Conservation (phyloP, 2,329 filamentous ascomycete genomes). For the Teratosphaeria zuluensis region DNA sequence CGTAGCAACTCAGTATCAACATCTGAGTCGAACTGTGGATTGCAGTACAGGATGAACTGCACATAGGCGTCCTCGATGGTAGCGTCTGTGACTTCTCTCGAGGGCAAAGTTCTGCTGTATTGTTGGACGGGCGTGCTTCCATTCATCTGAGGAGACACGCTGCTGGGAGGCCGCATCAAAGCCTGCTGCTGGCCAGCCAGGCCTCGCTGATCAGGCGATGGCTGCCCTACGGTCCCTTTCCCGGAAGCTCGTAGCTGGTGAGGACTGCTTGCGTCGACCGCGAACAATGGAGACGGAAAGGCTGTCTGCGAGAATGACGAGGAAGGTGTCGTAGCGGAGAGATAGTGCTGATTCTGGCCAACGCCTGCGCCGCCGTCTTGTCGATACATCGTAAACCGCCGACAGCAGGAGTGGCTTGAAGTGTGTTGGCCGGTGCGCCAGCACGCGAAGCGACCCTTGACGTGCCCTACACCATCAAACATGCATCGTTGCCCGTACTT, state of each 20-base stretch:
- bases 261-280: constrained; percentile 15
- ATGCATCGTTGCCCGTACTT: not conserved
- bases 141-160: constrained; percentile 11
- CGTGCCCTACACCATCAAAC: not conserved
- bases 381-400: constrained; percentile 11
- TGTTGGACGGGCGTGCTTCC: constrained; percentile 26
- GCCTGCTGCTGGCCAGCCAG: constrained; percentile 8
- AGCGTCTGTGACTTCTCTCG: constrained; percentile 55
- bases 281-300: constrained; percentile 16
- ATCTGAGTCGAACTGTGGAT: constrained; percentile 64
- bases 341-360: constrained; percentile 13
- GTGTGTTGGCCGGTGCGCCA: not conserved
- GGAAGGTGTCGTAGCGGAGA: constrained; percentile 10
- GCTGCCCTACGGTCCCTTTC: not conserved
- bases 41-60: constrained; percentile 80
- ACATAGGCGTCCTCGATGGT: constrained; percentile 77
- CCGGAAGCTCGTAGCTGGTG: constrained; percentile 11
- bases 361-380: constrained; percentile 15
- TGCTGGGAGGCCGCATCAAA: constrained; percentile 15
- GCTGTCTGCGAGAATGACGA: constrained; percentile 13
- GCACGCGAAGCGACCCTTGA: not conserved
- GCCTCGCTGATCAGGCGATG: constrained; percentile 6
- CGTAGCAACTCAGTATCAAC: constrained; percentile 62
- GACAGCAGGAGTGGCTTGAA: not conserved
- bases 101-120: constrained; percentile 46